phyloP scores from a whole-genome alignment of 2,329 filamentous ascomycete genomes.

The Monilinia fructicola region DNA sequence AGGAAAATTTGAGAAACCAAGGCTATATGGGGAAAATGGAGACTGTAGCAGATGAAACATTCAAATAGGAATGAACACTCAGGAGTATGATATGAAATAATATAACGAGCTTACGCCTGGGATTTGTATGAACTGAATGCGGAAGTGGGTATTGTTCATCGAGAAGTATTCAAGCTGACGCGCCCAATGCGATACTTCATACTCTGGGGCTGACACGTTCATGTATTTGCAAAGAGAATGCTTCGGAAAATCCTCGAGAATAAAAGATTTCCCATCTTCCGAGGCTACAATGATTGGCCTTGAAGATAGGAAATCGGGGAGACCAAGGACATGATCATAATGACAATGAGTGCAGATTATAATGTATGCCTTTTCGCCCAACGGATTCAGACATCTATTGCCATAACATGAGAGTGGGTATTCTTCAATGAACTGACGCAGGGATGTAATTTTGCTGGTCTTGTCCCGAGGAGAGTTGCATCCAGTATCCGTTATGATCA shows the following conservation, averaged over 20 bases:
- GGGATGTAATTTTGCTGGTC: slow-evolving; percentile 38
- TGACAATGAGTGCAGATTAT: slow-evolving; percentile 51
- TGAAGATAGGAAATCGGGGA: slow-evolving; percentile 32
- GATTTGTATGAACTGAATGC: slow-evolving; percentile 47
- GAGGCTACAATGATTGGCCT: slow-evolving; percentile 41
- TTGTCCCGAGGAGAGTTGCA: slow-evolving; percentile 43
- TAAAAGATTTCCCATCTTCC: slow-evolving; percentile 43
- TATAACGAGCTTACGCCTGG: slow-evolving; percentile 49
- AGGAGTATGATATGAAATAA: slow-evolving; percentile 37
- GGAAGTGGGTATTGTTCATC: slow-evolving; percentile 35
- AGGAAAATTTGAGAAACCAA: neutral
- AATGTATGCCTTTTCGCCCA: slow-evolving; percentile 41
- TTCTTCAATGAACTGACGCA: slow-evolving; percentile 46
- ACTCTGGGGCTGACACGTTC: slow-evolving; percentile 43
- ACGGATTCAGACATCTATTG: slow-evolving; percentile 43
- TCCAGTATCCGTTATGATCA: slow-evolving; percentile 49
- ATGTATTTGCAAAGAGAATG: slow-evolving; percentile 46
- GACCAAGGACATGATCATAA: slow-evolving; percentile 45
- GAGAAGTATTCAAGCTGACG: slow-evolving; percentile 42
- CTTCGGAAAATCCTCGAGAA: slow-evolving; percentile 43
- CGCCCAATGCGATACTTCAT: slow-evolving; percentile 46
- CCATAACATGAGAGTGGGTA: slow-evolving; percentile 42
- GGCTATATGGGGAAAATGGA: neutral
- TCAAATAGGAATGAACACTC: neutral
- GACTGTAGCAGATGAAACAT: neutral